phyloP scores from a whole-genome alignment of 768 basidiomycete species.

The Chalciporus pseudorubinellus region DNA sequence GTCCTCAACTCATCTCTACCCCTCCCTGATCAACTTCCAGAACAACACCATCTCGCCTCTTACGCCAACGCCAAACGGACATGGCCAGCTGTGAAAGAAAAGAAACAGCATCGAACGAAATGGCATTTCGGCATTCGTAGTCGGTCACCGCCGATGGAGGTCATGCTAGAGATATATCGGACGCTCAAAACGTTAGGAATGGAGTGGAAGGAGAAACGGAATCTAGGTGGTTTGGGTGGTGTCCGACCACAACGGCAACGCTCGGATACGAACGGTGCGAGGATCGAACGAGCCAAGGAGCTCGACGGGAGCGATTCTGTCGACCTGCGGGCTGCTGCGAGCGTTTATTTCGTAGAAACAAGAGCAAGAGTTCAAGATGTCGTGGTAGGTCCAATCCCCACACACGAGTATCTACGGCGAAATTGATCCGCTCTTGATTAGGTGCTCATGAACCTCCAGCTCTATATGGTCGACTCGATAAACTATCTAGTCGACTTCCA shows the following conservation, averaged over 20 bases:
- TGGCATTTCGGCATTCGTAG: constrained; percentile 99
- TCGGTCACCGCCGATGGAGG: constrained; percentile 95
- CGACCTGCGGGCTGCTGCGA: constrained; percentile 65
- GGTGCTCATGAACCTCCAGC: constrained; percentile 96
- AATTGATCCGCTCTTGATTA: constrained; percentile 28
- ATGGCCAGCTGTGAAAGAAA: constrained; percentile 49
- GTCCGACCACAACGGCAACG: constrained; percentile 32
- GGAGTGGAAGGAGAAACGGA: constrained; percentile 96
- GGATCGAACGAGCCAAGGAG: constrained; percentile 61
- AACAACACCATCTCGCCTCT: constrained; percentile 69
- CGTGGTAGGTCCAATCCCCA: constrained; percentile 60
- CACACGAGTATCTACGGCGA: not conserved
- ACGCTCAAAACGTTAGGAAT: constrained; percentile 87
- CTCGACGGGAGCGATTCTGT: constrained; percentile 62
- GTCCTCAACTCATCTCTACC: constrained; percentile 90
- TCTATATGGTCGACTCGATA: constrained; percentile 93
- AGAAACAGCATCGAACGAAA: constrained; percentile 76
- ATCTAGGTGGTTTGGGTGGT: constrained; percentile 69
- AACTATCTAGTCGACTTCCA: constrained; percentile 99
- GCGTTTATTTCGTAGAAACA: constrained; percentile 93
- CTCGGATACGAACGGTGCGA: constrained; percentile 35
- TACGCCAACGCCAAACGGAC: constrained; percentile 52
- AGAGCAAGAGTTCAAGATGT: constrained; percentile 86
- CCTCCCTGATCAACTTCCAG: constrained; percentile 58
- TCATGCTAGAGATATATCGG: constrained; percentile 97